Conservation (phyloP, 768 basidiomycete genomes). For the Rhizopogon salebrosus region DNA sequence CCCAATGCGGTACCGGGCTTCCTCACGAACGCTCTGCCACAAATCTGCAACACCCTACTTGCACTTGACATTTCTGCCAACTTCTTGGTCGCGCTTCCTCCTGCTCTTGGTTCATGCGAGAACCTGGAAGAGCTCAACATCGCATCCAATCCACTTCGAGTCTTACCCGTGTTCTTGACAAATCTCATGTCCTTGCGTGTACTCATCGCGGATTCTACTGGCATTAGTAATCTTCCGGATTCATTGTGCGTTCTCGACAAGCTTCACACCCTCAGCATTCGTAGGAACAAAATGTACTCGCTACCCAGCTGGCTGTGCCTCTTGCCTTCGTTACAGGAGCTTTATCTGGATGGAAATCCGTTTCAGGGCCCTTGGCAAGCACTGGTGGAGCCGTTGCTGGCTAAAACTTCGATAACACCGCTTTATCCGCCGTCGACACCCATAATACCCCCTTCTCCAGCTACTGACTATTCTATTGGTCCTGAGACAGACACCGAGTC, state of each 20-base stretch:
- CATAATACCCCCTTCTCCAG: constrained; percentile 46
- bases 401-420: constrained; percentile 55
- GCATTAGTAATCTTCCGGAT: constrained; percentile 70
- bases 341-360: constrained; percentile 93
- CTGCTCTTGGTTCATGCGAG: constrained; percentile 72
- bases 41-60: constrained; percentile 72
- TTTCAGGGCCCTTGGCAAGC: constrained; percentile 93
- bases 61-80: constrained; percentile 93
- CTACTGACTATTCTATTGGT: constrained; percentile 39
- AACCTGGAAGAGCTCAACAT: constrained; percentile 92
- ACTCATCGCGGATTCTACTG: constrained; percentile 89
- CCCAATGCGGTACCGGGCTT: constrained; percentile 77
- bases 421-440: constrained; percentile 65
- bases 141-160: constrained; percentile 83
- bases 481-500: constrained; percentile 52
- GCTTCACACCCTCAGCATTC: constrained; percentile 85
- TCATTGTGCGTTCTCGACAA: constrained; percentile 68
- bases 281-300: constrained; percentile 81
- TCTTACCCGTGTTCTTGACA: constrained; percentile 86
- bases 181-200: constrained; percentile 75
- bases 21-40: constrained; percentile 63
- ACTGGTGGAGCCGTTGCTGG: constrained; percentile 78
- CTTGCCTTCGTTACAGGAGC: constrained; percentile 74
- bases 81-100: constrained; percentile 78
- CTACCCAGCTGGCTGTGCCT: constrained; percentile 95